phyloP scores from a whole-genome alignment of 2,329 filamentous ascomycete species.

The Septoria linicola region DNA sequence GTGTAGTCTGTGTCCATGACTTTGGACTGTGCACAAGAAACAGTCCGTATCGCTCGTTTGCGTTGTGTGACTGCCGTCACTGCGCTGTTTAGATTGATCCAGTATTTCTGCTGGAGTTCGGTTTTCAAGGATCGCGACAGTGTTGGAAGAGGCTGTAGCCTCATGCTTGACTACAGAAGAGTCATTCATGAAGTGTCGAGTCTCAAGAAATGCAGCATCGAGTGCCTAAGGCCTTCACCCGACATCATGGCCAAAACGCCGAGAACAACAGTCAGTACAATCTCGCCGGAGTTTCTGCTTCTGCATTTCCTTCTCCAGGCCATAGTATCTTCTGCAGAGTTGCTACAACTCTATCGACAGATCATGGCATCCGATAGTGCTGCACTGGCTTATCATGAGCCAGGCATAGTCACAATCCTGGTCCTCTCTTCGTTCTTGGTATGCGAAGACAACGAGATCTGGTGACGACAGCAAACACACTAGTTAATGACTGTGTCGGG shows the following conservation, averaged over 20 bases:
- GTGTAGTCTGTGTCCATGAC: constrained; percentile 52
- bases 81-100: too few relatives aligned
- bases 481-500: constrained; percentile 43
- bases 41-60: too few relatives aligned
- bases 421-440: constrained; percentile 60
- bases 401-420: constrained; percentile 57
- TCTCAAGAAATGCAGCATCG: background rate
- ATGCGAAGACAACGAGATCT: constrained; percentile 27
- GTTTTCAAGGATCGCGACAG: constrained; percentile 1
- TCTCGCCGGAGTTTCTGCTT: too few relatives aligned
- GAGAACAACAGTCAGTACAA: too few relatives aligned
- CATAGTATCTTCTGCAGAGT: too few relatives aligned
- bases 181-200: constrained; percentile 1
- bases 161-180: constrained; percentile 13
- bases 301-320: too few relatives aligned
- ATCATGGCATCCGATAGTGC: too few relatives aligned
- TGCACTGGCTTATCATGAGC: constrained; percentile 27
- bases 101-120: background rate
- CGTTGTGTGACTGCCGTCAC: too few relatives aligned
- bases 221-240: constrained; percentile 1
- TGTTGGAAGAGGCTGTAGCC: constrained; percentile 2
- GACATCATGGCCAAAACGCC: background rate
- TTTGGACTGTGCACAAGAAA: background rate
- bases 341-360: too few relatives aligned
- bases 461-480: too few relatives aligned